Base-by-base conservation (phyloP, 352 stramenopile genomes). In the Phytophthora macrochlamydospora region DNA sequence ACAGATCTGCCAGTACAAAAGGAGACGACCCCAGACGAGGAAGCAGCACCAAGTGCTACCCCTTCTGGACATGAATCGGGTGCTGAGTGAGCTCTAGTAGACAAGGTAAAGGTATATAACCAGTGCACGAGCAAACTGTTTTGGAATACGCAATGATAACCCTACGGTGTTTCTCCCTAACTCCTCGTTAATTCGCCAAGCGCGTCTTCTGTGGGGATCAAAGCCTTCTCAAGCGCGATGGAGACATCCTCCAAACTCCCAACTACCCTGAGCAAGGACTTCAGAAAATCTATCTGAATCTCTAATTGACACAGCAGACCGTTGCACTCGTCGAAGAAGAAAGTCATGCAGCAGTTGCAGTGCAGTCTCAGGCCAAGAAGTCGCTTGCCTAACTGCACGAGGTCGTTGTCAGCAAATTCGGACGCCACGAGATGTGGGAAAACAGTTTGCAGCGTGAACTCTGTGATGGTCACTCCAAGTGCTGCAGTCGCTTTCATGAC, bases 401-500 rank as follows among this genome's bases (percentile, higher is more conserved):
- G 56, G 35, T 9, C 46, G 56, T n/a, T 43, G 14, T 35, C 28
- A 30, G 31, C 28, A 49, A 4, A 3, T 3, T 7, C 31, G 24
- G 30, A 35, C 37, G 48, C 6, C 2, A 13, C 56, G 13, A 51
- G 38, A 18, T 51, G 56, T 13, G 56, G 56, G 28, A 63, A 56
- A 4, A 46, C 6, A 8, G 31, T 37, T 42, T 35, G 40, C 37
- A 65, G 32, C 31, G 57, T 45, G 3, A 38, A 38, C 38, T 65
- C 57, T 2, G 57, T 65, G 13, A 65, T 6, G 2, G 49, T 58
- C 30, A 58, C 49, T 35, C 37, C 55, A 11, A 65, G 40, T 30
- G 24, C 40, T 30, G 38, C 48, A 7, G 13, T 33, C 3, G 48
- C 48, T 38, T 35, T 14, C 37, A 58, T 51, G 28, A 65, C 38